Base-by-base conservation (phyloP, 2,329 filamentous ascomycete genomes). In the Fusarium sp. region DNA sequence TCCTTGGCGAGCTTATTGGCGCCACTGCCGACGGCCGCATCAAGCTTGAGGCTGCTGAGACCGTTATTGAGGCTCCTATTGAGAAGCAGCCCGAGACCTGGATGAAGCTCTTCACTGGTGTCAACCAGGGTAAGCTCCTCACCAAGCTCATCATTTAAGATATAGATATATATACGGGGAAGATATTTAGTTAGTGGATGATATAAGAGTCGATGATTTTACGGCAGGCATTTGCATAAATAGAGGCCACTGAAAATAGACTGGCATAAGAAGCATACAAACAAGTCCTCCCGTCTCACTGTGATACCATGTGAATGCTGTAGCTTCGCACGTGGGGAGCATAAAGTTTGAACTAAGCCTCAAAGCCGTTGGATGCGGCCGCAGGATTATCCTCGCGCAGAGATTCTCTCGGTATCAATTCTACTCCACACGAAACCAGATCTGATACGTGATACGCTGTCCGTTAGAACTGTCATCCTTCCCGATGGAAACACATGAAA, bases 121-220 rank as follows among this genome's bases (percentile, higher is more conserved):
- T 63, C 8, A 77, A 77, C 56, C 73, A 75, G 63, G 75, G 75
- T 24, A 77, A 77, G 68, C 72, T 75, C 10, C 65, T 77, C 8
- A 77, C 75, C 18, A 76, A 76, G 66, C 62, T 77, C 30, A 64
- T 75, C 30, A 14, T 71, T 9, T 76, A 62, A 52, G 27, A 25
- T n/a, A n/a, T 9, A 37, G 6, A 37, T 7, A 30, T 30, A 30
- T 30, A 30, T 5, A 7, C 18, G 16, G 8, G n/a, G 20, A 11
- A 12, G 6, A 52, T 41, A 41, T 10, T 29, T 27, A 40, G 22
- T 37, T 6, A 52, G 22, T 16, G 27, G 18, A 45, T 16, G 7
- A 48, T 37, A 53, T 24, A 16, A 66, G 37, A 48, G 48, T 22
- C 27, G 27, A 61, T 34, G 6, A 42, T 29, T 41, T 32, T 61